Evolutionary conservation across 2,329 filamentous ascomycete species (phyloP).

Genomic region (Pseudogymnoascus verrucosus): DNA sequence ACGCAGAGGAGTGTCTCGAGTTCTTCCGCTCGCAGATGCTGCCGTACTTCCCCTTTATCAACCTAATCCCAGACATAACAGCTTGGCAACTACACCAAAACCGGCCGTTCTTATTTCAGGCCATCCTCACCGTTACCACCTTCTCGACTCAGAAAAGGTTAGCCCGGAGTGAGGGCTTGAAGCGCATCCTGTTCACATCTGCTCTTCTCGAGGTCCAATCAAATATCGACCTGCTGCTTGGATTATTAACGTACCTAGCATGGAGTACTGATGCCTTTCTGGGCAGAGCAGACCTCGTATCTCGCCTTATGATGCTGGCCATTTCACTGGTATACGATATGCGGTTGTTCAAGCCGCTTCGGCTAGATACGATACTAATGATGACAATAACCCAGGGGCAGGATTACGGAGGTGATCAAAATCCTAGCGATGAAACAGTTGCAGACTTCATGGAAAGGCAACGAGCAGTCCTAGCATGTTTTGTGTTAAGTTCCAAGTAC

Average conservation of each 20-base stretch:
- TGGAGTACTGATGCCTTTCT: constrained; percentile 32
- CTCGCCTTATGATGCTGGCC: neutral
- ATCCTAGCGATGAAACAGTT: constrained; percentile 7
- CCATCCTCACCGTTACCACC: constrained; percentile 39
- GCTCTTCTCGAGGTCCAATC: constrained; percentile 42
- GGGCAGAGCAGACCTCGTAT: neutral
- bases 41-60: constrained; percentile 38
- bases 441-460: constrained; percentile 36
- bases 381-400: constrained; percentile 19
- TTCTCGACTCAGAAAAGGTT: constrained; percentile 35
- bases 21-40: constrained; percentile 37
- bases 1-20: constrained; percentile 34
- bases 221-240: constrained; percentile 44
- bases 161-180: constrained; percentile 33
- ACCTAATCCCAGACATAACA: constrained; percentile 32
- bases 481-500: constrained; percentile 35
- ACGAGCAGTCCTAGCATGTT: constrained; percentile 41
- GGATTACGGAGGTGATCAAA: constrained; percentile 14
- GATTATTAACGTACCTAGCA: constrained; percentile 37
- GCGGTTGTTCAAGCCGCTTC: neutral
- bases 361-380: constrained; percentile 10
- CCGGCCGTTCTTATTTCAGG: constrained; percentile 43
- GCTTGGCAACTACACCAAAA: constrained; percentile 33
- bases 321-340: neutral
- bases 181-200: constrained; percentile 37